These are phyloP conservation scores for Haplographium delicatum DNA, from an alignment of 495 filamentous ascomycete species.

Conservation along the genomic window DNA sequence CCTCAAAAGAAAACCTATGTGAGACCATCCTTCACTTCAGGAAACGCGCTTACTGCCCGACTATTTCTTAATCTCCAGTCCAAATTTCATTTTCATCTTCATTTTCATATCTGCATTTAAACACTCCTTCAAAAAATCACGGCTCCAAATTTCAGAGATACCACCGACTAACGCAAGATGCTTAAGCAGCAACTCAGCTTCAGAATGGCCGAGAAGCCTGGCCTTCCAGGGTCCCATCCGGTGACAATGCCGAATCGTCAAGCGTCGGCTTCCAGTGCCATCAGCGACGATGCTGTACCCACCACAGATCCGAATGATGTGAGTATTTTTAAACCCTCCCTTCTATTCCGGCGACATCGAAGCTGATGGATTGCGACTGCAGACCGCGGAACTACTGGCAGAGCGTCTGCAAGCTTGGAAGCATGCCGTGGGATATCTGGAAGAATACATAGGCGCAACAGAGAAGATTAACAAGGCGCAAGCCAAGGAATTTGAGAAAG, in stretches of 20 bases:
- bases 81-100: too few relatives aligned
- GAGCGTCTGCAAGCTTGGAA: conserved; percentile 93
- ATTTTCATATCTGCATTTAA: too few relatives aligned
- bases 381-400: conserved; percentile 72
- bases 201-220: conserved; percentile 21
- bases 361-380: too few relatives aligned
- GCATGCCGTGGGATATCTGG: conserved; percentile 83
- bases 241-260: conserved; percentile 50
- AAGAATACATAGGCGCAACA: conserved; percentile 77
- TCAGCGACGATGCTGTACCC: conserved; percentile 60
- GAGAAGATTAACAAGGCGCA: conserved; percentile 80
- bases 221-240: conserved; percentile 16
- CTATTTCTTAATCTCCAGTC: too few relatives aligned
- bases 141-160: background rate
- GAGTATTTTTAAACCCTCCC: conserved; percentile 29
- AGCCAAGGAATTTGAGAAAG: conserved; percentile 92
- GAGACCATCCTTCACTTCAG: background rate
- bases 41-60: too few relatives aligned
- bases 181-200: conserved; percentile 10
- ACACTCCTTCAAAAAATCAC: too few relatives aligned
- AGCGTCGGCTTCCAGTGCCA: conserved; percentile 43
- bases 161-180: conserved; percentile 10
- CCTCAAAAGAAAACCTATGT: background rate
- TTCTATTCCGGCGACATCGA: too few relatives aligned
- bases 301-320: conserved; percentile 77